These are phyloP conservation scores for Staphylotrichum tortipilum DNA, from an alignment of 495 filamentous ascomycete genomes.

Conservation along the genomic window DNA sequence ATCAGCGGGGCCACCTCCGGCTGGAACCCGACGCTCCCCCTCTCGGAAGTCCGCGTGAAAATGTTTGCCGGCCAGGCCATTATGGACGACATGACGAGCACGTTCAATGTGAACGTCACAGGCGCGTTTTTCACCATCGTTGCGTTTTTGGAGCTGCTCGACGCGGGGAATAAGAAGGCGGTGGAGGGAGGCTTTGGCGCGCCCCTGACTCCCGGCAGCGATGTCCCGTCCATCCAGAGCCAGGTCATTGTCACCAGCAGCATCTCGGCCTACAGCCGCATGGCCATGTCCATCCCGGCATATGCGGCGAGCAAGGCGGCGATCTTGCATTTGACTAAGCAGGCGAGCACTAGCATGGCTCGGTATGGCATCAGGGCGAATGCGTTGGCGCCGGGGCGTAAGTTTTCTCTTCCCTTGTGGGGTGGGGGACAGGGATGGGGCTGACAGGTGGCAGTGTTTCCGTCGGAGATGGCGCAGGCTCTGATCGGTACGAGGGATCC, in stretches of 20 bases:
- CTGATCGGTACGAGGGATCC: constrained; percentile 33
- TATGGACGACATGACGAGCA: constrained; percentile 44
- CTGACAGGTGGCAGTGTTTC: constrained; percentile 35
- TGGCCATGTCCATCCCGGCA: constrained; percentile 34
- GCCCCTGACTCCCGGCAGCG: background rate
- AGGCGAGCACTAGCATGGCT: constrained; percentile 44
- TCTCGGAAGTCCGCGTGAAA: constrained; percentile 27
- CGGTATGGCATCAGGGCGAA: constrained; percentile 52
- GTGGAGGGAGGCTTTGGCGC: constrained; percentile 32
- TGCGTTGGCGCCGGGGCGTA: constrained; percentile 55
- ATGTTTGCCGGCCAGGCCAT: constrained; percentile 33
- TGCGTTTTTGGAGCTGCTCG: constrained; percentile 57
- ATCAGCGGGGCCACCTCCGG: constrained; percentile 27
- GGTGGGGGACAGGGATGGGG: too few relatives aligned
- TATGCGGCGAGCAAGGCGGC: constrained; percentile 58
- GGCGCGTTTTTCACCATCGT: constrained; percentile 53
- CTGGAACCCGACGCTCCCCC: constrained; percentile 32
- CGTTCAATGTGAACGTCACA: constrained; percentile 51
- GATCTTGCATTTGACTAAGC: constrained; percentile 52
- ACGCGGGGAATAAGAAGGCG: constrained; percentile 49
- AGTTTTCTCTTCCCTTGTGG: constrained; percentile 13
- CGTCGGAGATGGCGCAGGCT: constrained; percentile 44
- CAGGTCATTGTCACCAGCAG: constrained; percentile 45
- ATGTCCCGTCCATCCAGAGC: constrained; percentile 41
- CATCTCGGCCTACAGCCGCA: constrained; percentile 46